These are phyloP conservation scores for Gaeumannomyces tritici DNA, from an alignment of 2,329 filamentous ascomycete genomes.

Conservation along the genomic window DNA sequence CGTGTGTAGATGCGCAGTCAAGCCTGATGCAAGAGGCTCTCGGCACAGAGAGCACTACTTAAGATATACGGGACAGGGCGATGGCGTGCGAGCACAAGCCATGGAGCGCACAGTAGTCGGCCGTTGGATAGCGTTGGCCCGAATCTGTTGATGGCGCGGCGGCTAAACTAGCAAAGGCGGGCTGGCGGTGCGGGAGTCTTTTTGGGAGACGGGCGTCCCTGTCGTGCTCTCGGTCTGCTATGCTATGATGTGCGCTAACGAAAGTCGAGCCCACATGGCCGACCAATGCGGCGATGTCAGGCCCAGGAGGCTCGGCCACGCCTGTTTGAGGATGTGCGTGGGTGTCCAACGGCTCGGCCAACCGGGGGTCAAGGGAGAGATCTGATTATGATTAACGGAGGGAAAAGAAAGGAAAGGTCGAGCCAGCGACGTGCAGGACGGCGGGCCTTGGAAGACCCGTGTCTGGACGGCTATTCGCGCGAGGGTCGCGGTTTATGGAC, in stretches of 20 bases:
- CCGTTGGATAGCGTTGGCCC: neutral
- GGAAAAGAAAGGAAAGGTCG: neutral
- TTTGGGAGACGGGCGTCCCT: neutral
- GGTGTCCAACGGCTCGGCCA: neutral
- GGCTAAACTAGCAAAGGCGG: neutral
- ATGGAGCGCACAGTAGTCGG: neutral
- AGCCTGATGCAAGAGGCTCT: neutral
- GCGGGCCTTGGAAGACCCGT: neutral
- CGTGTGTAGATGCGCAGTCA: constrained; percentile 6
- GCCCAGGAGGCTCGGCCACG: neutral
- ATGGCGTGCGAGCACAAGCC: constrained; percentile 6
- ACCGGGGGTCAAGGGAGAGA: neutral
- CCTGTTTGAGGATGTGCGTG: neutral
- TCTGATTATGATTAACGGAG: neutral
- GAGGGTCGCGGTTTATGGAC: neutral
- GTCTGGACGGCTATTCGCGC: neutral
- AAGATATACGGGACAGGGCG: neutral
- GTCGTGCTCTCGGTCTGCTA: neutral
- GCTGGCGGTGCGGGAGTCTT: neutral
- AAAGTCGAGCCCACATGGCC: constrained; percentile 16
- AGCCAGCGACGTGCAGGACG: neutral
- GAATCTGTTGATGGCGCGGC: neutral
- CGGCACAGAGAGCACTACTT: neutral
- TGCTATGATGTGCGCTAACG: neutral
- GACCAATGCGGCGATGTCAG: constrained; percentile 14